phyloP scores from a whole-genome alignment of 1,284 basidiomycete genomes.

The Omphalotus olearius region DNA sequence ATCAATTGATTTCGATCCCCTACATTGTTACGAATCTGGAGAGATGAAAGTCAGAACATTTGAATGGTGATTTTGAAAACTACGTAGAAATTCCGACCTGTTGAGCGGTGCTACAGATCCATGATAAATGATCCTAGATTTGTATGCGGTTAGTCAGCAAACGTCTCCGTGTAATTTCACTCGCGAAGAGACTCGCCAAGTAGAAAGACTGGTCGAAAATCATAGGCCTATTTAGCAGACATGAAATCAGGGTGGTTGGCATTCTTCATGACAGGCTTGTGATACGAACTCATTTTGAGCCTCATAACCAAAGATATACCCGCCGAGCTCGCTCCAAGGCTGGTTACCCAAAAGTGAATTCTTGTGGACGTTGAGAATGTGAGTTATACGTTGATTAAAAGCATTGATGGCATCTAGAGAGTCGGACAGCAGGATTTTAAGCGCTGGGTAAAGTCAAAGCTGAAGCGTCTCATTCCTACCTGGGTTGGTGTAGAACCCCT shows the following conservation, averaged over 20 bases:
- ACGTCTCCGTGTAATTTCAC: no score
- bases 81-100: conserved; percentile 17
- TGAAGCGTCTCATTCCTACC: neutral
- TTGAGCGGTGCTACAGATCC: conserved; percentile 19
- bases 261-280: neutral
- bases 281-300: conserved; percentile 25
- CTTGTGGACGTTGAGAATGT: conserved; percentile 33
- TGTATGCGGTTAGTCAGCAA: neutral
- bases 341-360: conserved; percentile 32
- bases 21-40: conserved; percentile 25
- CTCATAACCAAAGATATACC: conserved; percentile 42
- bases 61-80: no score
- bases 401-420: conserved; percentile 18
- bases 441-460: no score
- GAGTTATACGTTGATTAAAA: conserved; percentile 28
- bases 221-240: conserved; percentile 19
- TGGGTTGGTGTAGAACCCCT: conserved; percentile 20
- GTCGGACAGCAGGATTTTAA: no score
- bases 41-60: neutral
- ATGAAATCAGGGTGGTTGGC: neutral
- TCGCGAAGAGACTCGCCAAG: neutral
- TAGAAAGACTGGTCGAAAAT: conserved; percentile 23
- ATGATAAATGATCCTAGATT: conserved; percentile 16
- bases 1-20: conserved; percentile 21
- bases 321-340: conserved; percentile 38